Percentiles rank a stretch among this genome's conserved stretches.
Evolutionary conservation across 2,329 filamentous ascomycete species (phyloP).

Genomic region (Calycina marina): DNA sequence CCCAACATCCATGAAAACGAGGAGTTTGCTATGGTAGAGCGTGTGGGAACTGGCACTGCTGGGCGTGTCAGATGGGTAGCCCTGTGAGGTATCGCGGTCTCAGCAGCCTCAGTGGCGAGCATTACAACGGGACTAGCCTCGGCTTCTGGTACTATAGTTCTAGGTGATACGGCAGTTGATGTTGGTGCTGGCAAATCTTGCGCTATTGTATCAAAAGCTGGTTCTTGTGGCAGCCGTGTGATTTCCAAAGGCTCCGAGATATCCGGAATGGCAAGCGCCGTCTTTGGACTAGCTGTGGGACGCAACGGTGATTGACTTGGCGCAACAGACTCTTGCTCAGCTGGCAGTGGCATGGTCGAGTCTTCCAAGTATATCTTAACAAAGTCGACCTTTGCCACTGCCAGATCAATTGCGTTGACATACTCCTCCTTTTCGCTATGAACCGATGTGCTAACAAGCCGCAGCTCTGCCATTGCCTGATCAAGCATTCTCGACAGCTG

Average conservation of each 20-base stretch:
- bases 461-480: conserved; percentile 48
- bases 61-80: conserved; percentile 5
- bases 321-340: conserved; percentile 5
- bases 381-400: conserved; percentile 48
- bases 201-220: background rate
- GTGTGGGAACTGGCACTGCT: conserved; percentile 36
- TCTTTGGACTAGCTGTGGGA: background rate
- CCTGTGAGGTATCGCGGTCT: background rate
- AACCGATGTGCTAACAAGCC: conserved; percentile 38
- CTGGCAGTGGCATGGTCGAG: conserved; percentile 34
- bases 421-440: conserved; percentile 28
- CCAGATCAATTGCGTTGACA: conserved; percentile 40
- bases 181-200: conserved; percentile 2
- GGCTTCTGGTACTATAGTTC: conserved; percentile 3
- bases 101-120: background rate
- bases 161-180: conserved; percentile 30
- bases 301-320: background rate
- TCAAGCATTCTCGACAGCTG: conserved; percentile 55
- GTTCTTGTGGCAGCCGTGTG: background rate
- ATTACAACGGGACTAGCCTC: too few relatives aligned
- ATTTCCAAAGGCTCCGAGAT: too few relatives aligned
- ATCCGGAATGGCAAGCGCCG: too few relatives aligned
- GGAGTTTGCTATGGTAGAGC: conserved; percentile 56
- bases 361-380: conserved; percentile 48
- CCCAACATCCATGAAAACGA: conserved; percentile 72